Evolutionary conservation across 257 asterid genomes (phyloP), one percentile per base, ranked within the genome.

Genomic region (Penstemon newberryi): DNA sequence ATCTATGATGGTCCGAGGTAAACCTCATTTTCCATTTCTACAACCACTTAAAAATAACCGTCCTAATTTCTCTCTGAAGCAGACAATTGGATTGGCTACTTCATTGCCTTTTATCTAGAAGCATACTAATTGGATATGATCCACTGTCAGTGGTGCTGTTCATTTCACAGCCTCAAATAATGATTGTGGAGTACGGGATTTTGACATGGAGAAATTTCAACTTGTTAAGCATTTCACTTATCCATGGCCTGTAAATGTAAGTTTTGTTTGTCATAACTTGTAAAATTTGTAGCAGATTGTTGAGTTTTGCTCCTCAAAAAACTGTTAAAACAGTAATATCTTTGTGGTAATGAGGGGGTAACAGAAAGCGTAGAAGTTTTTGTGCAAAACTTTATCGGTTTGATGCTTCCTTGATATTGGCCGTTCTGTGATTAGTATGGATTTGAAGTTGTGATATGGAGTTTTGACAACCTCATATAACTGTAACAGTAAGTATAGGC

Each of bases 231-330:
- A 82, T 72, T 73, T 80, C 65, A 67, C 75, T 44, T 82, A 75
- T 70, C 82, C 86, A 8, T 82, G 86, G 86, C 84, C 86, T 73
- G 82, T 77, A 51, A 81, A 78, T 75, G 81, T 78, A 75, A 78
- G 83, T 57, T 60, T 59, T 51, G 15, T 52, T 59, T 12, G 11
- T 15, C 60, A 7, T 60, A 38, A 15, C 54, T 41, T 58, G 7
- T 47, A 40, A 38, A 12, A 15, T 15, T 15, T 15, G 18, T 15
- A 15, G 18, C 18, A 15, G 18, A 15, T 15, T 15, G 18, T 58
- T 5, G 7, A 15, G 33, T 19, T 66, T 36, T 52, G 52, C 41
- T 40, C 62, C 9, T 37, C 4, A 57, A 10, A 10, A 8, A 33
- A 10, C 44, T 37, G 19, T 39, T 3, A 25, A 15, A 43, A 9